Percentiles rank a stretch among this genome's conserved stretches.
Evolutionary conservation across 2,329 filamentous ascomycete genomes (phyloP).

Genomic region (Akanthomyces uredinophilus): DNA sequence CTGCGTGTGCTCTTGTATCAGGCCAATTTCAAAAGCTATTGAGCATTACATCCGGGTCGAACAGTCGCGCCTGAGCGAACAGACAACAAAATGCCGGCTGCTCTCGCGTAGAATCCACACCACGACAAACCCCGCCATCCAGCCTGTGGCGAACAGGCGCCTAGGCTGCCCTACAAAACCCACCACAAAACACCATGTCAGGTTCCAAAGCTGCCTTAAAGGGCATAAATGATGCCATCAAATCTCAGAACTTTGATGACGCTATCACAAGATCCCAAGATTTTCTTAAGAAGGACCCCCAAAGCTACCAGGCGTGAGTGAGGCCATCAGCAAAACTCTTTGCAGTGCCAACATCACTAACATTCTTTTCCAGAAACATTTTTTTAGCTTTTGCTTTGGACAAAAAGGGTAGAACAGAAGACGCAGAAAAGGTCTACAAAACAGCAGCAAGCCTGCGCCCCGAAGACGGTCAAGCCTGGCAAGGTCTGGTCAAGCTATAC

Average conservation of each 20-base stretch:
- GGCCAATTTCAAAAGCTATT: not conserved
- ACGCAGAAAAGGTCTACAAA: slow-evolving; percentile 72
- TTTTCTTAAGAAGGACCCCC: slow-evolving; percentile 65
- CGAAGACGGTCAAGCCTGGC: slow-evolving; percentile 79
- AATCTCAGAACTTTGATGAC: slow-evolving; percentile 72
- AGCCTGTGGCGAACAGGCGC: not conserved
- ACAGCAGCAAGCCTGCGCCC: slow-evolving; percentile 67
- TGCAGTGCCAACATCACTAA: not conserved
- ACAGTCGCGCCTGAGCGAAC: not conserved
- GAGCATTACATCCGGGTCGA: not conserved
- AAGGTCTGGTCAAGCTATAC: slow-evolving; percentile 81
- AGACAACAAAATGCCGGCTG: not conserved
- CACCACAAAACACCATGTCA: slow-evolving; percentile 38
- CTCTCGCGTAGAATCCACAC: not conserved
- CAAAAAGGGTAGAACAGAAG: slow-evolving; percentile 64
- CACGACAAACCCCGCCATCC: not conserved
- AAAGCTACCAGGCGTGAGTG: slow-evolving; percentile 75
- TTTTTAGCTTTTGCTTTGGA: slow-evolving; percentile 83
- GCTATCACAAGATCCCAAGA: slow-evolving; percentile 64
- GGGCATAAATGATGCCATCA: slow-evolving; percentile 71
- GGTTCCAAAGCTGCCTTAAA: slow-evolving; percentile 70
- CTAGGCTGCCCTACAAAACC: not conserved
- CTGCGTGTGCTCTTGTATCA: not conserved
- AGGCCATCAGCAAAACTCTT: not conserved
- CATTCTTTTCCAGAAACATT: slow-evolving; percentile 52